Conservation (phyloP, 345 rosid genomes). For the Brassica carinata region DNA sequence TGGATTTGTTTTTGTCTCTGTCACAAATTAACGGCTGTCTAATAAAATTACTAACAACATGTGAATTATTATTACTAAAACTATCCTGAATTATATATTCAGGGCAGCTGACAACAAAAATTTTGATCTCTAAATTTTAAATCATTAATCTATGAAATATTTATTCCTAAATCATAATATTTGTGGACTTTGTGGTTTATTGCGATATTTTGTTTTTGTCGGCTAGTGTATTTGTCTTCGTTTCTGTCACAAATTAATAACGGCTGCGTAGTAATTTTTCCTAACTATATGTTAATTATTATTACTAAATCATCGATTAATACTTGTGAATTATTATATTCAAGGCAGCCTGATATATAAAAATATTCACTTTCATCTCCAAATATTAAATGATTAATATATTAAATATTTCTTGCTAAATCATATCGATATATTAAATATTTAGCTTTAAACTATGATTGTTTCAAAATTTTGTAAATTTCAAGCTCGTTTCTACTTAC, state of each 20-base stretch:
- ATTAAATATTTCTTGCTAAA: not conserved
- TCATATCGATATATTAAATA: not conserved
- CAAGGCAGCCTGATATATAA: not conserved
- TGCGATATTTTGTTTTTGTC: not conserved
- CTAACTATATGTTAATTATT: not conserved
- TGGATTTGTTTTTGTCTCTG: not conserved
- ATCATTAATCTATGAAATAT: no score
- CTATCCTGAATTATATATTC: no score
- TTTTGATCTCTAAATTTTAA: no score
- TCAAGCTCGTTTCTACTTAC: not conserved
- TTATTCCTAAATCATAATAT: no score
- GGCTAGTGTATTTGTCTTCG: not conserved
- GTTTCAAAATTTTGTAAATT: not conserved
- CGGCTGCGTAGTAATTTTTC: not conserved
- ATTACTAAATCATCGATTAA: not conserved
- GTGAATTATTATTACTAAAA: no score
- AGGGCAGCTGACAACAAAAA: no score
- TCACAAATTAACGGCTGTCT: not conserved
- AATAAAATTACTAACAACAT: not conserved
- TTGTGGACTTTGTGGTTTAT: not conserved
- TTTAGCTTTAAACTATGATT: not conserved
- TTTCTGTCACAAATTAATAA: not conserved
- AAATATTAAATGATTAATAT: not conserved
- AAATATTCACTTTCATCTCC: not conserved
- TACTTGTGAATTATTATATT: not conserved